phyloP scores from a whole-genome alignment of 164 flowering plant genomes.

The Kingdonia uniflora region DNA sequence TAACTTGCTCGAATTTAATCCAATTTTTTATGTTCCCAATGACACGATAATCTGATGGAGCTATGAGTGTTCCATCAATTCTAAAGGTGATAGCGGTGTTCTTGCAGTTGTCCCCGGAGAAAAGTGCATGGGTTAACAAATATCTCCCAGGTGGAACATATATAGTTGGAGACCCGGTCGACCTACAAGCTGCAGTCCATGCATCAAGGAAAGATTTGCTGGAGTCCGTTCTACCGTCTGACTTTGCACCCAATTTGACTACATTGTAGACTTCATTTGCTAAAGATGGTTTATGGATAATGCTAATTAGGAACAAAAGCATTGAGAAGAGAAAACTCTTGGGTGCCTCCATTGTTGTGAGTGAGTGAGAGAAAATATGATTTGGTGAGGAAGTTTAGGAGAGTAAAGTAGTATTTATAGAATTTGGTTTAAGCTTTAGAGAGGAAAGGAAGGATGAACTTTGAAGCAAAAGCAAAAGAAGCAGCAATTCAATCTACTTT shows the following conservation, averaged over 20 bases:
- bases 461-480: too few relatives aligned
- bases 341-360: too few relatives aligned
- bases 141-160: slow-evolving; percentile 22
- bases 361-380: too few relatives aligned
- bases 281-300: background rate
- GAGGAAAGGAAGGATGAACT: too few relatives aligned
- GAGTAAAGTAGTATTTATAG: too few relatives aligned
- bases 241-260: slow-evolving; percentile 22
- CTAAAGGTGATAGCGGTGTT: slow-evolving; percentile 4
- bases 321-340: too few relatives aligned
- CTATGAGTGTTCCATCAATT: slow-evolving; percentile 22
- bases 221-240: slow-evolving; percentile 23
- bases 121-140: slow-evolving; percentile 9
- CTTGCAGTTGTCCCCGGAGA: slow-evolving; percentile 1
- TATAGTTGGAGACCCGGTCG: slow-evolving; percentile 11
- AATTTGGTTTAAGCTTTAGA: too few relatives aligned
- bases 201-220: slow-evolving; percentile 21
- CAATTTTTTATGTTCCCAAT: slow-evolving; percentile 22
- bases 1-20: slow-evolving; percentile 37
- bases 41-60: slow-evolving; percentile 20
- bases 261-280: slow-evolving; percentile 11
- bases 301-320: too few relatives aligned
- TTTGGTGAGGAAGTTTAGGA: too few relatives aligned
- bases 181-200: slow-evolving; percentile 26
- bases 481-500: too few relatives aligned